phyloP scores from a whole-genome alignment of 2,329 filamentous ascomycete genomes.

The Colletotrichum neosansevieriae region DNA sequence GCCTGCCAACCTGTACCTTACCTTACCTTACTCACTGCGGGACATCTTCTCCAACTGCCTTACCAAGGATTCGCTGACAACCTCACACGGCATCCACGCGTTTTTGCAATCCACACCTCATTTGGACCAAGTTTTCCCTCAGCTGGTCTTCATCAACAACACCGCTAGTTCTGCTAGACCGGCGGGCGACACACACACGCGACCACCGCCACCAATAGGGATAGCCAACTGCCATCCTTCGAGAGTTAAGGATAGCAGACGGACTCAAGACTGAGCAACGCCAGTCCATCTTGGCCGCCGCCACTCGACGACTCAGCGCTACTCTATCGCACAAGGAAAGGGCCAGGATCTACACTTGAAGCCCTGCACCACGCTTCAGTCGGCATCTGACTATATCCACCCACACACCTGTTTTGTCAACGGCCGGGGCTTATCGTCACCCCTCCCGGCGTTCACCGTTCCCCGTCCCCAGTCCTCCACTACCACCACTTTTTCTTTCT shows the following conservation, averaged over 20 bases:
- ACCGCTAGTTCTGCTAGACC: conserved; percentile 9
- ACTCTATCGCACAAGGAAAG: conserved; percentile 25
- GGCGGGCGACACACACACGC: conserved; percentile 8
- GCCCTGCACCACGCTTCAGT: conserved; percentile 24
- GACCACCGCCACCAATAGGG: conserved; percentile 21
- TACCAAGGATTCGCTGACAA: conserved; percentile 16
- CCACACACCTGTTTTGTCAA: conserved; percentile 17
- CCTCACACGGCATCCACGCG: background rate
- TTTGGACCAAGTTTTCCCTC: background rate
- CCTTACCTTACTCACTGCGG: conserved; percentile 9
- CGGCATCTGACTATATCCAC: conserved; percentile 39
- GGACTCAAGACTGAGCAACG: conserved; percentile 18
- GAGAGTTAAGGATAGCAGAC: background rate
- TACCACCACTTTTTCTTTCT: conserved; percentile 15
- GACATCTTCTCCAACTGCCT: conserved; percentile 1
- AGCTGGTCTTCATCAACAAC: background rate
- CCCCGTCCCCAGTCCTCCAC: conserved; percentile 9
- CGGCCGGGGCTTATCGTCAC: conserved; percentile 20
- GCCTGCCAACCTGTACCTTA: no score
- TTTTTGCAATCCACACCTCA: conserved; percentile 2
- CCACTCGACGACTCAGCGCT: conserved; percentile 26
- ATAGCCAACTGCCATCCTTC: background rate
- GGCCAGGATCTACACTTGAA: conserved; percentile 32
- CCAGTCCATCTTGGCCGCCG: conserved; percentile 22
- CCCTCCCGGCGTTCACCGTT: conserved; percentile 13